A percentile compares a stretch with the other conserved stretches of the same genome.
Evolutionary conservation across 805 yeast species (phyloP).

Genomic region (Wickerhamomyces queroliae): DNA sequence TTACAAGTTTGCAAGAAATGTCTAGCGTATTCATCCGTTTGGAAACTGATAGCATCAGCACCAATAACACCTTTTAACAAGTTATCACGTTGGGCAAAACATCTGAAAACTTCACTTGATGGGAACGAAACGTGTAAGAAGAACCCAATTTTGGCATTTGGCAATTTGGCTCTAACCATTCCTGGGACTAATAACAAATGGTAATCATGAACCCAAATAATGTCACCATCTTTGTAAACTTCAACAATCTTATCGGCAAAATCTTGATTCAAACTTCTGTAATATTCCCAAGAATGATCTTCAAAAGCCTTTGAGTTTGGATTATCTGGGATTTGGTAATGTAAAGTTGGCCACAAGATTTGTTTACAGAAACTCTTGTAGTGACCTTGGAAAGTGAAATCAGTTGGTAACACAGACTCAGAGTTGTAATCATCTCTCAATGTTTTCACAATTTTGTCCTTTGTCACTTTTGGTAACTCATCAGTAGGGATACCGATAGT

Average conservation of each 20-base stretch:
- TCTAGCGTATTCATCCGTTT: conserved; percentile 87
- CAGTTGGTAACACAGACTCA: conserved; percentile 67
- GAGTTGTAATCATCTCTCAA: conserved; percentile 46
- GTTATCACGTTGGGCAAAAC: conserved; percentile 80
- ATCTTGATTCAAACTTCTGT: conserved; percentile 65
- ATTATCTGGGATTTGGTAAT: conserved; percentile 91
- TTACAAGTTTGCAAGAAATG: conserved; percentile 91
- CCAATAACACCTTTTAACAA: conserved; percentile 82
- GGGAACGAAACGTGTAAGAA: conserved; percentile 95
- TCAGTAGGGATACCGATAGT: conserved; percentile 90
- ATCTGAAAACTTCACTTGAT: conserved; percentile 89
- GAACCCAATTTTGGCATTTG: conserved; percentile 84
- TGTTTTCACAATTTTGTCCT: conserved; percentile 42
- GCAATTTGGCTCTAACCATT: conserved; percentile 71
- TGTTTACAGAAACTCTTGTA: conserved; percentile 90
- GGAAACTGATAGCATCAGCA: conserved; percentile 83
- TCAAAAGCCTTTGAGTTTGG: conserved; percentile 93
- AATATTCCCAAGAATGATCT: conserved; percentile 90
- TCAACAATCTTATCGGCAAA: conserved; percentile 74
- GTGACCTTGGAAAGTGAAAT: conserved; percentile 81
- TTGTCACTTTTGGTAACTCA: conserved; percentile 54
- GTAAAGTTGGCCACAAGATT: conserved; percentile 92
- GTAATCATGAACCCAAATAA: conserved; percentile 92
- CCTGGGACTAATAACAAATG: conserved; percentile 83
- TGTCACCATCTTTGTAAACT: conserved; percentile 66